Base-by-base conservation (phyloP, 495 filamentous ascomycete genomes). In the Talaromyces thailandensis region DNA sequence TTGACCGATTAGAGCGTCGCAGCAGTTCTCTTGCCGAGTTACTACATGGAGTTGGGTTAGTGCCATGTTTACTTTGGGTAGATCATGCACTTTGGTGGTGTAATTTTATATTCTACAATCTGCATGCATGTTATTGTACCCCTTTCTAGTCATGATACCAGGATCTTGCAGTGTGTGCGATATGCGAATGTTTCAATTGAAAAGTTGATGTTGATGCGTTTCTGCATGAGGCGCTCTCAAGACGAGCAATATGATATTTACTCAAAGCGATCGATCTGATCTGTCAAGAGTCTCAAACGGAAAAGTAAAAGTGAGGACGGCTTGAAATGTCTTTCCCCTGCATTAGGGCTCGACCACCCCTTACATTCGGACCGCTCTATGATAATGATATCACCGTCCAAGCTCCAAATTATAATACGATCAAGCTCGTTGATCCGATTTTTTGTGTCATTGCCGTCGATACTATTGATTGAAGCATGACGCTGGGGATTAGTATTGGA, bases 21-120 rank as follows among this genome's bases (percentile, higher is more conserved):
- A 12, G 6, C 43, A 48, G 43, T n/a, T n/a, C n/a, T n/a, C n/a
- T n/a, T n/a, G n/a, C n/a, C 40, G 21, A 8, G n/a, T 18, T 23
- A 56, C 56, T 48, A 28, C n/a, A 48, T 45, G 57, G 31, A 59
- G 32, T 26, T 59, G 35, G 31, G 26, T n/a, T n/a, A n/a, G n/a
- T n/a, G n/a, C n/a, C n/a, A n/a, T n/a, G n/a, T n/a, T n/a, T n/a
- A n/a, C n/a, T n/a, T n/a, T 25, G 23, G 35, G 21, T 28, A 28
- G 14, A n/a, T n/a, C 35, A 24, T 63, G 61, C 16, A 48, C 23
- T 9, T 43, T 18, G 37, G 50, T 53, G 24, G 31, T 40, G 61
- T 25, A 25, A 14, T 53, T 26, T n/a, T 25, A 12, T 53, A 53
- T 53, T 48, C 7, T 53, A 11, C 50, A 24, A 24, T 53, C 50